Base-by-base conservation (phyloP, 495 filamentous ascomycete genomes). In the Aspergillus homomorphus region DNA sequence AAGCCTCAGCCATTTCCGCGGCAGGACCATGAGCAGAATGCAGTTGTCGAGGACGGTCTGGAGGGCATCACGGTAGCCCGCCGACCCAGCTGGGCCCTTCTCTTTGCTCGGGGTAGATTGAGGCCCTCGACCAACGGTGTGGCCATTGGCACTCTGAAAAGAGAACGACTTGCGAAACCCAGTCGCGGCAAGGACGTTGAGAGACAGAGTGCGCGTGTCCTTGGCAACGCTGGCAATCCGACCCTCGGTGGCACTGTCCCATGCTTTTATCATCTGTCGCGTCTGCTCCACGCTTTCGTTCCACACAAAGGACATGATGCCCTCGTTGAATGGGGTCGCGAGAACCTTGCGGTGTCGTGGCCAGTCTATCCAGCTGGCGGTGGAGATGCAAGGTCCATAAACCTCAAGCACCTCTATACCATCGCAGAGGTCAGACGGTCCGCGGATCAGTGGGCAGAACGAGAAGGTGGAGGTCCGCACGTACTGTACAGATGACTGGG, bases 131-230 rank as follows among this genome's bases (percentile, higher is more conserved):
- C 4, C 26, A 4, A 28, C 26, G 26, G 26, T 20, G 44, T 5
- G 43, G 23, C 20, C 19, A 21, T 19, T 20, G n/a, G 54, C 43
- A 18, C 54, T 41, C 1, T 30, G 15, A 10, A 56, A 56, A 7
- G 23, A 14, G 21, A 48, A 56, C 8, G 54, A 56, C 33, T 21
- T 7, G 16, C 44, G 2, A 26, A 56, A 56, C 12, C 54, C 54
- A 8, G 44, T 56, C n/a, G 54, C 54, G 12, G 54, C 54, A 6
- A 56, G 44, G 1, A 56, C 54, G 44, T 56, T 56, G 12, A 56
- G 24, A 7, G 54, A 48, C 5, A 56, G n/a, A 2, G 54, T 48
- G 5, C 54, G 43, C 7, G 54, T 56, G 19, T 56, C 54, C 24
- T 22, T 56, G 5, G 15, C 54, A 1, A 56, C 24, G 8, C 54